phyloP scores from a whole-genome alignment of 345 rosid species.

The Murraya paniculata region DNA sequence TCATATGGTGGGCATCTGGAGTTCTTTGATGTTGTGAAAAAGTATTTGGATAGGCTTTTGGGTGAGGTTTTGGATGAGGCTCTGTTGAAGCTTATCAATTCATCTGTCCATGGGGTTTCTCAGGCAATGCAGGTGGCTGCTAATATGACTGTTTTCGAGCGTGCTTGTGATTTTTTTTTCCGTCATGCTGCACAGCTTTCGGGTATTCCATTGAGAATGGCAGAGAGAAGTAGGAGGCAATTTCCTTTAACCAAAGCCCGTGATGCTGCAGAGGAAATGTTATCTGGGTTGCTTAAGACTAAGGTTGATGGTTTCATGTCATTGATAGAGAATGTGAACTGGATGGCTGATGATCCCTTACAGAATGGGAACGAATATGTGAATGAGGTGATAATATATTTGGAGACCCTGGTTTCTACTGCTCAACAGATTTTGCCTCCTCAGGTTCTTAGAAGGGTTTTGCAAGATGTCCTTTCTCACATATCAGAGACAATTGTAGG shows the following conservation, averaged over 20 bases:
- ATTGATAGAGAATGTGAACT: constrained; percentile 88
- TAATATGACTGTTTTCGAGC: constrained; percentile 92
- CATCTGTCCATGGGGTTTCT: constrained; percentile 82
- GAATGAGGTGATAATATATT: constrained; percentile 86
- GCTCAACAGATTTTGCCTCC: constrained; percentile 95
- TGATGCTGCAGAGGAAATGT: constrained; percentile 84
- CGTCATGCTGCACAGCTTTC: constrained; percentile 97
- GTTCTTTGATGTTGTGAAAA: constrained; percentile 84
- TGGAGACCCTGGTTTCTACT: constrained; percentile 89
- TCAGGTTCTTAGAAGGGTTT: constrained; percentile 71
- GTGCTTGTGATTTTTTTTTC: constrained; percentile 96
- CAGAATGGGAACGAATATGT: constrained; percentile 90
- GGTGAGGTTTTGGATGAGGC: constrained; percentile 85
- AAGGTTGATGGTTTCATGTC: constrained; percentile 94
- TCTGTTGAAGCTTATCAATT: constrained; percentile 66
- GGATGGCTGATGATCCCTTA: constrained; percentile 84
- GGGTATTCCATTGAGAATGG: constrained; percentile 88
- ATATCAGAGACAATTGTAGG: constrained; percentile 83
- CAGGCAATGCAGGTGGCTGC: constrained; percentile 99
- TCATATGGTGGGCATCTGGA: constrained; percentile 95
- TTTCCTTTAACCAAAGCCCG: constrained; percentile 85
- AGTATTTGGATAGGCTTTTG: constrained; percentile 87
- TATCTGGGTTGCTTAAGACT: constrained; percentile 83
- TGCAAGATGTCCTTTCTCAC: constrained; percentile 79
- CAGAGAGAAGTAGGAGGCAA: constrained; percentile 92